A percentile compares a stretch with the other conserved stretches of the same genome.
phyloP scores from a whole-genome alignment of 2,329 filamentous ascomycete species.

The Trichoderma sp. region DNA sequence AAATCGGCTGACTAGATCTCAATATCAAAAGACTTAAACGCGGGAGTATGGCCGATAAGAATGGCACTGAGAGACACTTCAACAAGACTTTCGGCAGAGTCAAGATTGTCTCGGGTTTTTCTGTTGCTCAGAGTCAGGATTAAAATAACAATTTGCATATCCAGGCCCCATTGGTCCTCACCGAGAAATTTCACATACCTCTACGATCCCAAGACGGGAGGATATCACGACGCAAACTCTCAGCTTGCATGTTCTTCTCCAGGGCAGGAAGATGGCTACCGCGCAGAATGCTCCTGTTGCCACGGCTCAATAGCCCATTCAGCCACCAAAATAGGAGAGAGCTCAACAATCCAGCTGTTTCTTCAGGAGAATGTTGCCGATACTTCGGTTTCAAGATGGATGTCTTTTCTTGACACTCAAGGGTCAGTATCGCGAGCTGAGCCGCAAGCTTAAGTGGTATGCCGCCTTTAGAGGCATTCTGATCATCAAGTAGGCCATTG shows the following conservation, averaged over 20 bases:
- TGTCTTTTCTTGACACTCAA: slow-evolving; percentile 20
- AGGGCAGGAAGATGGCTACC: slow-evolving; percentile 14
- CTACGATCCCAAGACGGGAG: slow-evolving; percentile 7
- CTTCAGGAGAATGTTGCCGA: slow-evolving; percentile 2
- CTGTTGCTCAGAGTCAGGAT: slow-evolving; percentile 4
- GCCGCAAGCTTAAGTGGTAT: not conserved
- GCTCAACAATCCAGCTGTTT: slow-evolving; percentile 11
- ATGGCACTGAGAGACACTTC: slow-evolving; percentile 27
- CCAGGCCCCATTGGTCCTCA: not conserved
- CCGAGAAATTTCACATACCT: not conserved
- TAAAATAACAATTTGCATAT: not conserved
- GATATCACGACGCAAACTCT: slow-evolving; percentile 2
- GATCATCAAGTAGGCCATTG: not conserved
- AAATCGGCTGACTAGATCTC: slow-evolving; percentile 46
- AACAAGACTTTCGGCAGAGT: slow-evolving; percentile 23
- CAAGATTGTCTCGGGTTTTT: slow-evolving; percentile 6
- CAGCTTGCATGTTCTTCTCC: not conserved
- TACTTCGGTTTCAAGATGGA: not conserved
- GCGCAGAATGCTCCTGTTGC: slow-evolving; percentile 20
- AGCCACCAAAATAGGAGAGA: slow-evolving; percentile 28
- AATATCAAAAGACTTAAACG: slow-evolving; percentile 46
- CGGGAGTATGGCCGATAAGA: slow-evolving; percentile 41
- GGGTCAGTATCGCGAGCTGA: not conserved
- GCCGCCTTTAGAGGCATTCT: not conserved
- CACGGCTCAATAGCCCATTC: slow-evolving; percentile 13